Evolutionary conservation across 306 rosid species (phyloP).

Genomic region (Hippophae gyantsensis): DNA sequence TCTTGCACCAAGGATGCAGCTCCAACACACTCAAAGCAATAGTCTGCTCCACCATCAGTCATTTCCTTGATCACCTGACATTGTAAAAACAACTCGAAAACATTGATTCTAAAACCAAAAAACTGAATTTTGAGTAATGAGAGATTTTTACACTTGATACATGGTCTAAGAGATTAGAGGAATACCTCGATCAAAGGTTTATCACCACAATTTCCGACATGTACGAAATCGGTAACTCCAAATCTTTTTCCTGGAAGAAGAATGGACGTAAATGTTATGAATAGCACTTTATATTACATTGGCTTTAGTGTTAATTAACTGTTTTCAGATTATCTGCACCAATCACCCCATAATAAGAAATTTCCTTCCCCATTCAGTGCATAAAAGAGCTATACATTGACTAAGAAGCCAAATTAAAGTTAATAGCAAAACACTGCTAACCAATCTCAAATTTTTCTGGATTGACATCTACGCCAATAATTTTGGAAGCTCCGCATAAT

Average conservation of each 20-base stretch:
- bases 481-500: constrained; percentile 67
- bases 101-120: background rate
- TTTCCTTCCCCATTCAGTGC: background rate
- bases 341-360: too few species aligned
- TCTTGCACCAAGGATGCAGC: constrained; percentile 58
- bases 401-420: background rate
- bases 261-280: background rate
- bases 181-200: constrained; percentile 70
- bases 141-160: too few species aligned
- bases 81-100: background rate
- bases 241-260: constrained; percentile 54
- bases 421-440: constrained; percentile 14
- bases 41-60: constrained; percentile 73
- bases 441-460: constrained; percentile 58
- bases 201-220: constrained; percentile 32
- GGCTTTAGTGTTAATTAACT: too few species aligned
- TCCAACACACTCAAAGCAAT: constrained; percentile 86
- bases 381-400: background rate
- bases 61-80: constrained; percentile 47
- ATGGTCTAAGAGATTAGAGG: background rate
- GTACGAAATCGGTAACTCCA: constrained; percentile 63
- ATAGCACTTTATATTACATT: background rate
- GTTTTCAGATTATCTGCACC: too few species aligned
- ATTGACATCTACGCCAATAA: constrained; percentile 77
- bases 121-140: too few species aligned